phyloP scores from a whole-genome alignment of 1,284 basidiomycete species.

The Ustilago sp. region DNA sequence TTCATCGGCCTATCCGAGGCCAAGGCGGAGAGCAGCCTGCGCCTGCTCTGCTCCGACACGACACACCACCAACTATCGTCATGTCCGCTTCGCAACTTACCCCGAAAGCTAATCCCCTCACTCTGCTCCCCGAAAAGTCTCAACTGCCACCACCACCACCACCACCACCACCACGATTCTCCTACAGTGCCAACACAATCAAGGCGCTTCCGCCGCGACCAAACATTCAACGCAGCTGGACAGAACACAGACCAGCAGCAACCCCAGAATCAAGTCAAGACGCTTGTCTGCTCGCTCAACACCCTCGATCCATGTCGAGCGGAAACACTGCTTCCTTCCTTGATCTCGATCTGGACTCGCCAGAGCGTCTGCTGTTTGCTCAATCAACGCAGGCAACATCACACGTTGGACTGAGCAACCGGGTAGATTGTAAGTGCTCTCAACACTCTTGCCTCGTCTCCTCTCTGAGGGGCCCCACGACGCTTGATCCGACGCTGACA shows the following conservation, averaged over 20 bases:
- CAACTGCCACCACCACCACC: constrained; percentile 23
- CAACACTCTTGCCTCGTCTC: not conserved
- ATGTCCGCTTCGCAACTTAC: constrained; percentile 47
- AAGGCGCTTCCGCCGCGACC: constrained; percentile 34
- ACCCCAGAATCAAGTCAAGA: not conserved
- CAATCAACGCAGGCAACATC: not conserved
- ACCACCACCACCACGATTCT: constrained; percentile 3
- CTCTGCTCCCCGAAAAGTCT: constrained; percentile 32
- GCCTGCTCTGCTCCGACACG: not conserved
- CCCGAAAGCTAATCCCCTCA: constrained; percentile 26
- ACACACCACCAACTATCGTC: not conserved
- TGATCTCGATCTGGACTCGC: constrained; percentile 12
- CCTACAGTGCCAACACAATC: constrained; percentile 18
- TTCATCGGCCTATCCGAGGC: constrained; percentile 1
- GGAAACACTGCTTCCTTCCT: constrained; percentile 19
- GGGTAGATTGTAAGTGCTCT: constrained; percentile 13
- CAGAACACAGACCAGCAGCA: constrained; percentile 7
- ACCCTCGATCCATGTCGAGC: constrained; percentile 13
- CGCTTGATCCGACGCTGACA: not conserved
- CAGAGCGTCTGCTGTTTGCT: constrained; percentile 12
- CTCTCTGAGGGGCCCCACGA: not conserved
- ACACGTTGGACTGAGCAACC: constrained; percentile 2
- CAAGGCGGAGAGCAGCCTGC: constrained; percentile 1
- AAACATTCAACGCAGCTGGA: constrained; percentile 20
- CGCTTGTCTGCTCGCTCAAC: not conserved